Conservation (phyloP, 1,284 basidiomycete species). For the Waitea zeae region DNA sequence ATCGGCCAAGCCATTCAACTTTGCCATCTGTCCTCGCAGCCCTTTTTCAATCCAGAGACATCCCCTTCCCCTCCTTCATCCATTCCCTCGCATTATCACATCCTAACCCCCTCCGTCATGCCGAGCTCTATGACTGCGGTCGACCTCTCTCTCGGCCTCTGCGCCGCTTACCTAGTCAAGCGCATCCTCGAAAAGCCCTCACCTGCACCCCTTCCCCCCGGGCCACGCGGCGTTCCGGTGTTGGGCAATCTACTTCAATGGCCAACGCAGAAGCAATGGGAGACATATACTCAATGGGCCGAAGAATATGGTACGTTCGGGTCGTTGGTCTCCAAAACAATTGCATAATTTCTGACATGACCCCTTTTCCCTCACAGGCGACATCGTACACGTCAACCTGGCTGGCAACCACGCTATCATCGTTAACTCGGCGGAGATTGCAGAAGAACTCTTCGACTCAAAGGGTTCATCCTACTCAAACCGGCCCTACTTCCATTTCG, state of each 20-base stretch:
- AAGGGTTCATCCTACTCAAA: too few relatives aligned
- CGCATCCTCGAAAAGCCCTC: not conserved
- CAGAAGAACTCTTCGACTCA: conserved; percentile 1
- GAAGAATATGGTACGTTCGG: conserved; percentile 8
- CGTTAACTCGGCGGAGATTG: conserved; percentile 2
- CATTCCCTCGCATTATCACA: not conserved
- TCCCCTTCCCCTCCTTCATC: not conserved
- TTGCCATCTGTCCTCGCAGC: too few relatives aligned
- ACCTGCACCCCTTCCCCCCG: conserved; percentile 2
- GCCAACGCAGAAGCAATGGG: conserved; percentile 6
- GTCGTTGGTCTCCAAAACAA: too few relatives aligned
- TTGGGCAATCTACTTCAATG: conserved; percentile 9
- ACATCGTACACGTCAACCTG: conserved; percentile 1
- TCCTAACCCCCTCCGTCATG: too few relatives aligned
- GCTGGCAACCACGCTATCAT: not conserved
- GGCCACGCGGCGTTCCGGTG: conserved; percentile 1
- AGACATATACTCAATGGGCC: conserved; percentile 5
- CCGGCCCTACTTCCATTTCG: not conserved
- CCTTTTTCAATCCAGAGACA: too few relatives aligned
- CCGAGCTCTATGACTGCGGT: not conserved
- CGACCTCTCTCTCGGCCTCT: not conserved
- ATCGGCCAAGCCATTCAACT: too few relatives aligned
- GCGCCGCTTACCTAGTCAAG: not conserved
- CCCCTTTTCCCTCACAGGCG: not conserved
- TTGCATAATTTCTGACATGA: too few relatives aligned